Conservation (phyloP, 805 yeast genomes). For the Monosporozyma yasuniensis region DNA sequence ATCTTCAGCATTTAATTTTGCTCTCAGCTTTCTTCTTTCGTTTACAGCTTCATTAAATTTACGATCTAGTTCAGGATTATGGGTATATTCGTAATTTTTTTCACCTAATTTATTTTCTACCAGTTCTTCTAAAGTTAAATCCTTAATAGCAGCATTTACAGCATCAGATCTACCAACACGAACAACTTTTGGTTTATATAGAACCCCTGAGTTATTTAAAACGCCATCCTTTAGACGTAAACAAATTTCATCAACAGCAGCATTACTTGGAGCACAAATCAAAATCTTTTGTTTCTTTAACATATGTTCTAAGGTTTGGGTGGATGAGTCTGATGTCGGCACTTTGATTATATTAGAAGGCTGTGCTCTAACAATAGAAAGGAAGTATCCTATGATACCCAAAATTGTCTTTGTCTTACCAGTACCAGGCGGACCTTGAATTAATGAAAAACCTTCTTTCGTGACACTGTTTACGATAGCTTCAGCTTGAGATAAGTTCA, state of each 20-base stretch:
- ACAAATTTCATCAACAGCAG: conserved; percentile 95
- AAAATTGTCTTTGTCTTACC: conserved; percentile 97
- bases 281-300: conserved; percentile 49
- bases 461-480: conserved; percentile 72
- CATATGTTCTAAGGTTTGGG: conserved; percentile 16
- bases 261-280: conserved; percentile 97
- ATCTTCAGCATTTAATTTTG: conserved; percentile 32
- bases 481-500: conserved; percentile 82
- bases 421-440: conserved; percentile 99
- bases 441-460: conserved; percentile 71
- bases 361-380: conserved; percentile 33
- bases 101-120: conserved; percentile 54
- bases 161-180: conserved; percentile 88
- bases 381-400: conserved; percentile 76
- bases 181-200: conserved; percentile 58
- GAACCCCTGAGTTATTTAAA: conserved; percentile 42
- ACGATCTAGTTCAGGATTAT: conserved; percentile 37
- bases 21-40: conserved; percentile 50
- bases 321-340: conserved; percentile 20
- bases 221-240: conserved; percentile 73
- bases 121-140: conserved; percentile 74
- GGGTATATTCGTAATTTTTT: conserved; percentile 30
- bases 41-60: conserved; percentile 44
- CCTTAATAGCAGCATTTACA: conserved; percentile 71
- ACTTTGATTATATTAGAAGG: conserved; percentile 26